These are phyloP conservation scores for Aspergillus sclerotiicarbonarius DNA, from an alignment of 495 filamentous ascomycete genomes.

Conservation along the genomic window DNA sequence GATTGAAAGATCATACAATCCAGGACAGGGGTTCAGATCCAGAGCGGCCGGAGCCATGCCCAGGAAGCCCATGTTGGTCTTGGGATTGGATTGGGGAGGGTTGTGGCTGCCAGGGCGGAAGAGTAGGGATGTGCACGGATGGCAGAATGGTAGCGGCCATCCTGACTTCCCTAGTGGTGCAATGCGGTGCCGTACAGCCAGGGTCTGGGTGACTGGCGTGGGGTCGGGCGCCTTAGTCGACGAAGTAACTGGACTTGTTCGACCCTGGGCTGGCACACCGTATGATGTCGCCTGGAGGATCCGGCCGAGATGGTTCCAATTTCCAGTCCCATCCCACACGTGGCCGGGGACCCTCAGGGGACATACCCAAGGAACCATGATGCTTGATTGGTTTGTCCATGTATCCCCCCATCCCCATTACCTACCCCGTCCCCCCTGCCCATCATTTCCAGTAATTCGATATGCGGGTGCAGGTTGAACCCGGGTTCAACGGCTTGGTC, in stretches of 20 bases:
- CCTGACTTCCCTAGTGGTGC: neutral
- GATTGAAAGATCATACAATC: neutral
- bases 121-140: neutral
- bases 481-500: neutral
- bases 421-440: neutral
- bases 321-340: neutral
- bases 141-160: neutral
- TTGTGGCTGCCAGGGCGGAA: neutral
- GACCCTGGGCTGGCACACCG: neutral
- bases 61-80: neutral
- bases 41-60: neutral
- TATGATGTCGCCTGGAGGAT: neutral
- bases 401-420: neutral
- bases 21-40: neutral
- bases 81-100: neutral
- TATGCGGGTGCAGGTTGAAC: neutral
- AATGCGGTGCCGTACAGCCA: neutral
- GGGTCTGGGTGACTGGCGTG: neutral
- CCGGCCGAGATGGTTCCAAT: neutral
- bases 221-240: neutral
- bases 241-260: neutral
- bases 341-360: neutral
- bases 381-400: neutral
- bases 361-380: neutral
- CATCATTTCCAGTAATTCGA: neutral